Evolutionary conservation across 2,329 filamentous ascomycete species (phyloP), one percentile per base, ranked within the genome.

Genomic region (Sphaerostilbella broomeana): DNA sequence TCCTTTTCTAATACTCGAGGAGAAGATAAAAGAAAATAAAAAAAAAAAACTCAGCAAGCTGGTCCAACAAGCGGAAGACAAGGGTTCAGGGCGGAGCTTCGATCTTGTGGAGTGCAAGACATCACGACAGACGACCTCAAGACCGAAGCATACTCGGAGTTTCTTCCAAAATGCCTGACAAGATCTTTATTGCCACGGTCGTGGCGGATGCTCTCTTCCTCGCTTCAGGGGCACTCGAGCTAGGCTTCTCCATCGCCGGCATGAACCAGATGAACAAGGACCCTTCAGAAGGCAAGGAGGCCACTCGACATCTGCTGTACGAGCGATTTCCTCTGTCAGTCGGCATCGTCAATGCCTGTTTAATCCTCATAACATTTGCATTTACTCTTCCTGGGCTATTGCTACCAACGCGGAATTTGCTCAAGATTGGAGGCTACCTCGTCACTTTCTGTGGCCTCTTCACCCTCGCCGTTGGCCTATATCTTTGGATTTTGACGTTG

Each of bases 401-500:
- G 46, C 75, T 84, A 43, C 76, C 78, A 5, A 76, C 71, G 35
- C 73, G 84, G 47, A 69, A 72, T 47, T 85, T 80, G 77, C 71
- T 90, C 51, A 86, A 86, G 59, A 46, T 80, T 12, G 77, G 81
- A 42, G 79, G 75, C 34, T 84, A 77, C 63, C 60, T 84, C 55
- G 64, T 82, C 27, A 68, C 77, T n/a, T 40, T 77, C 28, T 79
- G 73, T 55, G 73, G 67, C 2, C 42, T 84, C 36, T 82, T 84
- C 60, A 84, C 76, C 15, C 62, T 86, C 54, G 62, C 75, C 40
- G 64, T 86, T 24, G 83, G 83, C 30, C 63, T 86, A 33, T 70
- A 72, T 46, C 68, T 86, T 46, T 87, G 83, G 86, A 75, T 87
- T 54, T 67, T 80, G 52, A 90, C 86, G 2, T 65, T 92, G 50